Percentiles rank a stretch among this genome's conserved stretches.
Conservation (phyloP, 306 rosid genomes). For the Urtica urens region DNA sequence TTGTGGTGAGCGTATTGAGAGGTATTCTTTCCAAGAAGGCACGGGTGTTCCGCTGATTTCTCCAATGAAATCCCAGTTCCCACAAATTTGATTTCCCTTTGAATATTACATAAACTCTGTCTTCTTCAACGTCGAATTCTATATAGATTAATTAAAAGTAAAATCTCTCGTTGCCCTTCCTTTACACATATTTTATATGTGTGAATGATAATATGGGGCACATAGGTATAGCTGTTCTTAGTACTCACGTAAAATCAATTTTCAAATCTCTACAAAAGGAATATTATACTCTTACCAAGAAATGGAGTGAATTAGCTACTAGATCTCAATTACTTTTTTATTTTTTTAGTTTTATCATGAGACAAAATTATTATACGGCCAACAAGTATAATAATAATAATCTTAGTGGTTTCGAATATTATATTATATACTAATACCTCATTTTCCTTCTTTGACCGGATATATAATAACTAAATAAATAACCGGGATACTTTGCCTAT, state of each 20-base stretch:
- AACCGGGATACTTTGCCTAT: too few species aligned
- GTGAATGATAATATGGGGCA: too few species aligned
- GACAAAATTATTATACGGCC: conserved; percentile 9
- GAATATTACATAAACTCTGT: conserved; percentile 10
- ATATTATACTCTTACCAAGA: neutral
- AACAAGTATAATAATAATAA: conserved; percentile 9
- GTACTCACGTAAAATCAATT: conserved; percentile 2
- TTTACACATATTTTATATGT: too few species aligned
- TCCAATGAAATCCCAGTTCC: conserved; percentile 56
- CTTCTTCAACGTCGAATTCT: neutral
- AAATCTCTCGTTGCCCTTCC: too few species aligned
- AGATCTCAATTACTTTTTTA: too few species aligned
- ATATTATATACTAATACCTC: neutral
- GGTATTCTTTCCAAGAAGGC: conserved; percentile 61
- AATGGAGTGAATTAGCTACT: neutral
- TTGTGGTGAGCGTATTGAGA: conserved; percentile 1
- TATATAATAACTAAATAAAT: too few species aligned
- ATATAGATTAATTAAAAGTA: too few species aligned
- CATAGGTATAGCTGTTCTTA: too few species aligned
- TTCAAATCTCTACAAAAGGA: neutral
- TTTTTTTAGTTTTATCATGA: neutral
- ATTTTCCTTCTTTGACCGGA: neutral
- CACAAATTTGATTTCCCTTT: conserved; percentile 14
- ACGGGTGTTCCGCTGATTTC: conserved; percentile 96
- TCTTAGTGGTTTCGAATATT: neutral